phyloP scores from a whole-genome alignment of 208 protist species.

The Wallacemonas sp. region DNA sequence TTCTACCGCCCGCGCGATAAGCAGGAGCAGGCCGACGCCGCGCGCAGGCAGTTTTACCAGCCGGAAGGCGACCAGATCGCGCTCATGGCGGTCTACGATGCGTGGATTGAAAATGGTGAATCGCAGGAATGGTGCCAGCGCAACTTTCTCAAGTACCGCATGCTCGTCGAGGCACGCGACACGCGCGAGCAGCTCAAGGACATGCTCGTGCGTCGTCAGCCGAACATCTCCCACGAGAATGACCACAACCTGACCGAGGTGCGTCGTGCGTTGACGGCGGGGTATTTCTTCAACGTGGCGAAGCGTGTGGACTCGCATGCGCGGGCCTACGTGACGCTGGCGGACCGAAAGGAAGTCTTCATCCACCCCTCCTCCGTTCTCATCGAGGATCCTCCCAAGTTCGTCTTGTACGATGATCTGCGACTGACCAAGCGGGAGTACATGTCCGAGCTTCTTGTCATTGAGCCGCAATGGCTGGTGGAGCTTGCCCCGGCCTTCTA shows the following conservation, averaged over 20 bases:
- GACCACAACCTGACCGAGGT: slow-evolving; percentile 89
- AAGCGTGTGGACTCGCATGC: slow-evolving; percentile 84
- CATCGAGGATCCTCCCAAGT: slow-evolving; percentile 89
- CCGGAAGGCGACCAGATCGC: slow-evolving; percentile 98
- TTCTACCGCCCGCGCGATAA: slow-evolving; percentile 92
- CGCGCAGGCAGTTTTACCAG: slow-evolving; percentile 96
- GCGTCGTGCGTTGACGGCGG: slow-evolving; percentile 95
- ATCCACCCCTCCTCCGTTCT: slow-evolving; percentile 87
- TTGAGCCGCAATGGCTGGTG: slow-evolving; percentile 94
- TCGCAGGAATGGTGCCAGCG: slow-evolving; percentile 96
- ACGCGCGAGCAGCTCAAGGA: slow-evolving; percentile 96
- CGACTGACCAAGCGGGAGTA: slow-evolving; percentile 97
- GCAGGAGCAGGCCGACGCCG: slow-evolving; percentile 94
- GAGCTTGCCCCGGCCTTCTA: slow-evolving; percentile 96
- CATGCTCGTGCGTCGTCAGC: slow-evolving; percentile 95
- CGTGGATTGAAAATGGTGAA: slow-evolving; percentile 87
- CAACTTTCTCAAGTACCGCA: slow-evolving; percentile 98
- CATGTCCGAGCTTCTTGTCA: slow-evolving; percentile 94
- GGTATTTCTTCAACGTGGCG: slow-evolving; percentile 98
- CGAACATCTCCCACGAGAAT: slow-evolving; percentile 94
- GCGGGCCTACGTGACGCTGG: slow-evolving; percentile 77
- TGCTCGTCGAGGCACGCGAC: slow-evolving; percentile 95
- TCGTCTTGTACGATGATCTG: slow-evolving; percentile 98
- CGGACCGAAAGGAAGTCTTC: slow-evolving; percentile 89
- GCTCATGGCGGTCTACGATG: slow-evolving; percentile 95